These are phyloP conservation scores for Cladophialophora bantiana DNA, from an alignment of 2,329 filamentous ascomycete genomes.

Conservation along the genomic window DNA sequence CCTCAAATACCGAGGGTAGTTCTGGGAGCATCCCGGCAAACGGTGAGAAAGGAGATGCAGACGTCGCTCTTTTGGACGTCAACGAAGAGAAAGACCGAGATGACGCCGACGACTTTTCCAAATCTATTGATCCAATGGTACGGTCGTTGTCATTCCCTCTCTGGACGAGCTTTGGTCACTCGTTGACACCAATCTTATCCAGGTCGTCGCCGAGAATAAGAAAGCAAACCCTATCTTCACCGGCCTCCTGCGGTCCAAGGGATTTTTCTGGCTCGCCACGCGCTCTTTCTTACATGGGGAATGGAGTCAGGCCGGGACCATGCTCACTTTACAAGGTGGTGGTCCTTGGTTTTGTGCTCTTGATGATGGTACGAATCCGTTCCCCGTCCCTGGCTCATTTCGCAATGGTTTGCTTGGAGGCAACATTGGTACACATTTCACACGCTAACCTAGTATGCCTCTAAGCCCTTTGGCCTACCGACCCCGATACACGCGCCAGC, in stretches of 20 bases:
- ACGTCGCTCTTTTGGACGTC: background rate
- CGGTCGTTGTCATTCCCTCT: background rate
- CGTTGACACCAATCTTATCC: background rate
- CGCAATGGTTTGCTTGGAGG: background rate
- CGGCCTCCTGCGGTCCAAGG: constrained; percentile 53
- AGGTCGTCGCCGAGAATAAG: constrained; percentile 45
- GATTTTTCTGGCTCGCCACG: constrained; percentile 55
- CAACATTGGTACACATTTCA: background rate
- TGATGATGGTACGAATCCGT: constrained; percentile 28
- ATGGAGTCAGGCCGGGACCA: constrained; percentile 55
- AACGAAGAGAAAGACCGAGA: background rate
- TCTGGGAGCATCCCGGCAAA: background rate
- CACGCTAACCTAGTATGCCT: background rate
- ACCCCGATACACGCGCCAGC: constrained; percentile 55
- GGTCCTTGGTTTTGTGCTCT: constrained; percentile 58
- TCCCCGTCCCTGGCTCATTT: background rate
- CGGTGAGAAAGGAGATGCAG: background rate
- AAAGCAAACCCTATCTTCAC: constrained; percentile 47
- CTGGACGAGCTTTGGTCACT: background rate
- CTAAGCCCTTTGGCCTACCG: constrained; percentile 61
- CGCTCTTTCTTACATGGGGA: constrained; percentile 52
- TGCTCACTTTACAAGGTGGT: constrained; percentile 52
- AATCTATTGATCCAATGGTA: constrained; percentile 32
- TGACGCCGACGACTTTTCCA: constrained; percentile 27
- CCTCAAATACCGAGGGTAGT: background rate